Conservation (phyloP, 192 early-diverging fungal genomes). For the Gonapodya prolifera region DNA sequence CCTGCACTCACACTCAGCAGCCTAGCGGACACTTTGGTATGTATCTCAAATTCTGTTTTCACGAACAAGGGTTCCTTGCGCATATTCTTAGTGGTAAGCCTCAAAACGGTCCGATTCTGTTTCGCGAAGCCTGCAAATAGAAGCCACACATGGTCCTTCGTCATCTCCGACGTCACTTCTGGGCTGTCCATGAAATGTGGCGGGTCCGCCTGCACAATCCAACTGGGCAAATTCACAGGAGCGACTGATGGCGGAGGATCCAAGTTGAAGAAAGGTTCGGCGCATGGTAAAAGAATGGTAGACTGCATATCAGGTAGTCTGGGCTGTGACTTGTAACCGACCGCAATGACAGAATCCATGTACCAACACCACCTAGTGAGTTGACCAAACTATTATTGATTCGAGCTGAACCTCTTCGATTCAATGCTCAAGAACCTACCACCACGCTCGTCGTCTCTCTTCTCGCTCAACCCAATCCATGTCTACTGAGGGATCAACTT, state of each 20-base stretch:
- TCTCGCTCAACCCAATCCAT: not conserved
- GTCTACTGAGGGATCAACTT: not conserved
- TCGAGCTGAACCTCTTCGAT: not conserved
- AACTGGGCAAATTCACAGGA: not conserved
- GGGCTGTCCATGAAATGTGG: not conserved
- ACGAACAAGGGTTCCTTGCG: not conserved
- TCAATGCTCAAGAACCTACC: not conserved
- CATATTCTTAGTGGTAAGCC: not conserved
- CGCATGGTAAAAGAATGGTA: not conserved
- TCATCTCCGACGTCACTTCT: not conserved
- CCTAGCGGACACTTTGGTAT: not conserved
- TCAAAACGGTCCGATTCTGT: not conserved
- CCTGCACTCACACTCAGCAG: not conserved
- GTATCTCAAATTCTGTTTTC: not conserved
- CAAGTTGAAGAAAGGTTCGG: not conserved
- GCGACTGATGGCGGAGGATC: not conserved
- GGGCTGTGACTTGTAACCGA: not conserved
- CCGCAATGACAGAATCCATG: not conserved
- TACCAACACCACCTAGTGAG: not conserved
- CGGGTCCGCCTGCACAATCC: not conserved
- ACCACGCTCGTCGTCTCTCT: not conserved
- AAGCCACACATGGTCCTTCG: not conserved
- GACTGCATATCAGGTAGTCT: not conserved
- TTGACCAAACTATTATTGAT: no score
- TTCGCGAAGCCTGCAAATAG: not conserved